Base-by-base conservation (phyloP, 805 yeast species). In the Groenewaldozyma tartarivorans region DNA sequence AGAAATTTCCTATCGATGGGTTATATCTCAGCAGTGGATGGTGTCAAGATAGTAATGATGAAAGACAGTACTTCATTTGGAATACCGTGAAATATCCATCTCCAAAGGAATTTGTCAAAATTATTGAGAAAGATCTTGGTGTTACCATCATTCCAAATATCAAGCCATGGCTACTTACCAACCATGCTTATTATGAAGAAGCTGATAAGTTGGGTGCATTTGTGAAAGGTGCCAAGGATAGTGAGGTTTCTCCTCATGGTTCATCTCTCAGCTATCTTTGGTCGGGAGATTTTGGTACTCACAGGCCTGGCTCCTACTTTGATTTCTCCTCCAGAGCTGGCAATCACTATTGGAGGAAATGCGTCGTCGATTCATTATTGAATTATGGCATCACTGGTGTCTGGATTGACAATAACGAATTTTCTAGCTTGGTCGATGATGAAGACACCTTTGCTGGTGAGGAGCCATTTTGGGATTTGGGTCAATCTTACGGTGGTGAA, bases 391-490 rank as follows among this genome's bases (percentile, higher is more conserved):
- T 41, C 6, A 31, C 41, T 20, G 41, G 36, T 19, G 13, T 41
- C 6, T 41, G 44, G 44, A 41, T 24, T 22, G 44, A 41, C 21
- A 41, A 41, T 20, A 41, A 41, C 24, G 44, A 41, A 31, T 41
- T 41, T 32, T 37, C 44, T 4, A 22, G 33, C 16, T 13, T 41
- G 4, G 20, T 37, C 11, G 44, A 41, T 20, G 44, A 41, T 20
- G 44, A 41, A 15, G 44, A 41, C 18, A 19, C 6, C 7, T 32
- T 19, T 21, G 15, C 24, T 11, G 41, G 41, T 11, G 35, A 31
- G 20, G 36, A 20, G 15, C 44, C 44, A 3, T 11, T 40, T 5
- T 40, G 42, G 42, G 15, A 40, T 22, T 26, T 40, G 15, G 35
- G 43, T 22, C 20, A 17, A 7, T 5, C n/a, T 5, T 36, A 26